A percentile compares a stretch with the other conserved stretches of the same genome.
These are phyloP conservation scores for Patellaria atrata DNA, from an alignment of 495 filamentous ascomycete genomes.

Conservation along the genomic window DNA sequence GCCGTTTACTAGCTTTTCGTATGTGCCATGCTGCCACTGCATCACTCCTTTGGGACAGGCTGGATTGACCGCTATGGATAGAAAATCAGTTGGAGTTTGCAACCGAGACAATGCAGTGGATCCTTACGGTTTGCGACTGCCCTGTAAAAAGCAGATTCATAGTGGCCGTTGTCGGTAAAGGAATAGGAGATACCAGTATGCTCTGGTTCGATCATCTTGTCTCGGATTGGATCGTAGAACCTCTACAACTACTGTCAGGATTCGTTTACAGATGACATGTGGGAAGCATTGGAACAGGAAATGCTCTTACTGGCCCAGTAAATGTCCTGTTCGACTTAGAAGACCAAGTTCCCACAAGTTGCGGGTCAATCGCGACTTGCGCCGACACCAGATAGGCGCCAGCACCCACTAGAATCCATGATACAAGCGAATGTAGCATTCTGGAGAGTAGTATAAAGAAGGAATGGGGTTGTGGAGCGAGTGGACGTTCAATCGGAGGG, in stretches of 20 bases:
- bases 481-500: constrained; percentile 1
- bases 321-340: constrained; percentile 58
- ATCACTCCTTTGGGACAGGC: constrained; percentile 53
- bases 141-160: constrained; percentile 61
- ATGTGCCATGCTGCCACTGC: constrained; percentile 68
- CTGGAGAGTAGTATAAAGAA: not conserved
- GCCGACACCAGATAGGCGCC: constrained; percentile 15
- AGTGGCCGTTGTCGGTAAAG: constrained; percentile 57
- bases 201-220: constrained; percentile 52
- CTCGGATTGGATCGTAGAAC: constrained; percentile 60
- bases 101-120: not conserved
- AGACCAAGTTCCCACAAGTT: constrained; percentile 62
- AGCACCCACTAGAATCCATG: constrained; percentile 8
- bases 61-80: constrained; percentile 40
- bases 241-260: constrained; percentile 32
- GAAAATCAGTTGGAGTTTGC: not conserved
- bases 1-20: constrained; percentile 38
- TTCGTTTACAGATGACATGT: constrained; percentile 1
- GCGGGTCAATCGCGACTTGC: constrained; percentile 26
- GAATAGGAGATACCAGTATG: constrained; percentile 72
- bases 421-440: constrained; percentile 12
- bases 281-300: no score
- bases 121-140: constrained; percentile 59
- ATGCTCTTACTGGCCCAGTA: constrained; percentile 55
- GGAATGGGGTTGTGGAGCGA: constrained; percentile 1